Conservation (phyloP, 306 rosid species). For the Benincasa hispida region DNA sequence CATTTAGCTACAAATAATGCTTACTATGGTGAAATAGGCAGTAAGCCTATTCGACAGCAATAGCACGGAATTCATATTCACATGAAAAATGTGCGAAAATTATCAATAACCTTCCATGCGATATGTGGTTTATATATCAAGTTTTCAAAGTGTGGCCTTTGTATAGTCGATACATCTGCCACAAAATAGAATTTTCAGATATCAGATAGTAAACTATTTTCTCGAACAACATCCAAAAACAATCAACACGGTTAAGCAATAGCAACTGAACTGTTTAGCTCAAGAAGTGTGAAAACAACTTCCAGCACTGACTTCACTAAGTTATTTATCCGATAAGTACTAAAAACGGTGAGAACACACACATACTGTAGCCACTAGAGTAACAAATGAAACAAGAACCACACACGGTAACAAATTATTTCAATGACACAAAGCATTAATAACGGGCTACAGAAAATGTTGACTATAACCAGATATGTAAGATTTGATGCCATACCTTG, state of each 20-base stretch:
- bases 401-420: not conserved
- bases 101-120: not conserved
- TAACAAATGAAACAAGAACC: not conserved
- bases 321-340: not conserved
- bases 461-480: not conserved
- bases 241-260: not conserved
- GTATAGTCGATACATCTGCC: not conserved
- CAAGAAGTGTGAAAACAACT: not conserved
- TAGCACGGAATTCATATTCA: not conserved
- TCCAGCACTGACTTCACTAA: not conserved
- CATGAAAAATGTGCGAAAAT: not conserved
- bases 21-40: not conserved
- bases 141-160: not conserved
- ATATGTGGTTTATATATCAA: not conserved
- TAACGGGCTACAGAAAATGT: not conserved
- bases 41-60: not conserved
- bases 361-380: not conserved
- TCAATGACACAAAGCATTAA: not conserved
- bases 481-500: slow-evolving; percentile 28
- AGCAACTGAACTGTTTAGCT: not conserved
- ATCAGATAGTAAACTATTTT: not conserved
- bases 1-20: not conserved
- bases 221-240: not conserved
- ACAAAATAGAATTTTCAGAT: not conserved
- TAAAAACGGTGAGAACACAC: not conserved